A percentile compares a stretch with the other conserved stretches of the same genome.
Conservation (phyloP, 1,284 basidiomycete genomes). For the Austropuccinia psidii region DNA sequence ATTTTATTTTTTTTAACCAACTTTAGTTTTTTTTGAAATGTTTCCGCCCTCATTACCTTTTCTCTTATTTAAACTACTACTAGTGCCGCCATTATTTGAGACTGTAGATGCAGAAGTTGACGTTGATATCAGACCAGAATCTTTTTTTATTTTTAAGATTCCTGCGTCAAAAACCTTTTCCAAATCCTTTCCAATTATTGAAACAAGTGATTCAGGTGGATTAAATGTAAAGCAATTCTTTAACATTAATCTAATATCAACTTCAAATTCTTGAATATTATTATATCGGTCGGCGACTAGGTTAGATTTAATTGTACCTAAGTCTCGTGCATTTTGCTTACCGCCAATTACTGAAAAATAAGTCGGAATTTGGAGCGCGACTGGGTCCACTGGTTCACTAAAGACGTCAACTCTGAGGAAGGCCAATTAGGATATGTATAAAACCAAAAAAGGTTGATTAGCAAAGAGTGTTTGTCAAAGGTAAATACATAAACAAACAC, state of each 20-base stretch:
- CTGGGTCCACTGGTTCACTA: conserved; percentile 53
- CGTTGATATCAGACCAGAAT: conserved; percentile 8
- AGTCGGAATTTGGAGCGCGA: conserved; percentile 66
- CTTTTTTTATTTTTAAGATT: conserved; percentile 38
- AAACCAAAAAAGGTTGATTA: conserved; percentile 44
- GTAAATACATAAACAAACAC: conserved; percentile 23
- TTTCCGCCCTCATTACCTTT: background rate
- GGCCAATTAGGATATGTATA: no score
- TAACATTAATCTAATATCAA: conserved; percentile 75
- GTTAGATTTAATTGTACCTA: conserved; percentile 71
- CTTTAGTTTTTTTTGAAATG: conserved; percentile 1
- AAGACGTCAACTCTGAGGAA: background rate
- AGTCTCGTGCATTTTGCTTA: conserved; percentile 75
- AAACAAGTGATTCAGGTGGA: conserved; percentile 66
- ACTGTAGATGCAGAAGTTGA: no score
- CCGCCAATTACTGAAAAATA: conserved; percentile 70
- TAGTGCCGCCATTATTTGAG: background rate
- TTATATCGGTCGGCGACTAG: conserved; percentile 77
- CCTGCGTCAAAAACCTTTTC: conserved; percentile 46
- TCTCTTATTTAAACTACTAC: background rate
- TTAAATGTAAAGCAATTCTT: conserved; percentile 79
- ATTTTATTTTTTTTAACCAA: no score
- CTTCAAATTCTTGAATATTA: conserved; percentile 64
- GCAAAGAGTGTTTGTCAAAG: background rate
- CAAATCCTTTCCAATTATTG: conserved; percentile 49